Conservation (phyloP, 2,329 filamentous ascomycete genomes). For the Didymellaceae sp. region DNA sequence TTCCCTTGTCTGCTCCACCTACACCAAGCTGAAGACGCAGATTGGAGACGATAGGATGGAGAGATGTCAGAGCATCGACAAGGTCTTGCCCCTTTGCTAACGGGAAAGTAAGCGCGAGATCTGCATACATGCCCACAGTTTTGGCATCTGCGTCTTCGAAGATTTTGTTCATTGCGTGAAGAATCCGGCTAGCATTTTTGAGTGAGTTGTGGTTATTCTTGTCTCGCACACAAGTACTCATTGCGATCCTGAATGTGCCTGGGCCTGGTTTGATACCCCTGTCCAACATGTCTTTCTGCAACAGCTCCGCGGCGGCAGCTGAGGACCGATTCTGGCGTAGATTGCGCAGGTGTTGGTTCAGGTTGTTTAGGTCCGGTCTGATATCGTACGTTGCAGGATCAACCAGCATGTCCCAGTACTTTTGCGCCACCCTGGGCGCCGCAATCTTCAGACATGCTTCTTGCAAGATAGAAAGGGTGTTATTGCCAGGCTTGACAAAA, state of each 20-base stretch:
- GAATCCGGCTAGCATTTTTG: conserved; percentile 66
- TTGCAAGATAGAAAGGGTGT: conserved; percentile 72
- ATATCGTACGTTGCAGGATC: conserved; percentile 61
- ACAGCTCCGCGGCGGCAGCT: conserved; percentile 63
- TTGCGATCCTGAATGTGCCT: conserved; percentile 72
- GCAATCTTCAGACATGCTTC: conserved; percentile 67
- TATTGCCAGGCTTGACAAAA: conserved; percentile 59
- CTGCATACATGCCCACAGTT: conserved; percentile 38
- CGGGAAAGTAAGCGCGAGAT: conserved; percentile 37
- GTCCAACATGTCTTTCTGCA: conserved; percentile 52
- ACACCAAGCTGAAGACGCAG: conserved; percentile 41
- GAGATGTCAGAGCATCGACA: conserved; percentile 35
- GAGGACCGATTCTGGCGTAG: conserved; percentile 72
- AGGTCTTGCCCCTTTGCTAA: conserved; percentile 39
- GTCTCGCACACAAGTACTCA: conserved; percentile 77
- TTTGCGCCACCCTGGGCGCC: conserved; percentile 66
- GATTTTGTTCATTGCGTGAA: conserved; percentile 55
- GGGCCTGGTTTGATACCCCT: conserved; percentile 38
- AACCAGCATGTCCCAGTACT: conserved; percentile 81
- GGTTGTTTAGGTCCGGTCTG: conserved; percentile 74
- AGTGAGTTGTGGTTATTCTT: conserved; percentile 76
- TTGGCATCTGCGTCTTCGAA: conserved; percentile 42
- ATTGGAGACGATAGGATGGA: conserved; percentile 35
- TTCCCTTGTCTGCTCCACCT: conserved; percentile 20
- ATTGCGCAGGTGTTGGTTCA: conserved; percentile 70